phyloP scores from a whole-genome alignment of 139 green algal genomes.

The Klebsormidium nitens region DNA sequence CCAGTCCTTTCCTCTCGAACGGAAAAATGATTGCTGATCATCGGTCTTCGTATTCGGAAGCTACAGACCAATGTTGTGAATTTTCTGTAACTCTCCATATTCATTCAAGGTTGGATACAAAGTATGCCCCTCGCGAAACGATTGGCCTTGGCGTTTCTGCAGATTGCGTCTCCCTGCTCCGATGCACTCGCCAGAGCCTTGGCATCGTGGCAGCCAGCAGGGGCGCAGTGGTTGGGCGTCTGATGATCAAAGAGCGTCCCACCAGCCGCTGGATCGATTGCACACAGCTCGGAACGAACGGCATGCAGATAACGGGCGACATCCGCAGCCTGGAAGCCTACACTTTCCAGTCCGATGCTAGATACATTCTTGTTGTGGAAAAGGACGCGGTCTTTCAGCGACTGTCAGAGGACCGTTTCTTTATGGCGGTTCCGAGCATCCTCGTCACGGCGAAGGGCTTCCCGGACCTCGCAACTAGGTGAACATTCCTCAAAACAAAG shows the following conservation, averaged over 20 bases:
- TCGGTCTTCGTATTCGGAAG: neutral
- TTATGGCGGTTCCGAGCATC: conserved; percentile 40
- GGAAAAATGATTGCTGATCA: no score
- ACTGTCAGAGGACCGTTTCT: conserved; percentile 49
- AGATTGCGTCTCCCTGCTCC: conserved; percentile 50
- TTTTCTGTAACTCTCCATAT: neutral
- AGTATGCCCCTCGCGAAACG: no score
- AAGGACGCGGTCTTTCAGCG: conserved; percentile 79
- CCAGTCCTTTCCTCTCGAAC: no score
- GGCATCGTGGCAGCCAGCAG: conserved; percentile 56
- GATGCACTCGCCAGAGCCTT: conserved; percentile 52
- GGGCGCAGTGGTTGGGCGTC: conserved; percentile 55
- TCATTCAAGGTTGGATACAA: no score
- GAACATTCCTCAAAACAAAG: conserved; percentile 7
- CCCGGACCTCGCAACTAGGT: conserved; percentile 69
- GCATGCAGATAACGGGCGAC: conserved; percentile 53
- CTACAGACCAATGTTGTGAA: neutral
- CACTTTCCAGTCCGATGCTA: conserved; percentile 44
- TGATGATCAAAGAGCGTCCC: conserved; percentile 48
- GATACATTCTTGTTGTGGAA: conserved; percentile 66
- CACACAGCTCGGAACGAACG: conserved; percentile 13
- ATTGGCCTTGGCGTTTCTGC: neutral
- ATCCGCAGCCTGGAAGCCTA: conserved; percentile 40
- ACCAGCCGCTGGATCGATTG: conserved; percentile 47
- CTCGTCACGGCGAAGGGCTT: conserved; percentile 75